Evolutionary conservation across 768 basidiomycete genomes (phyloP).

Genomic region (Trametes cingulata): DNA sequence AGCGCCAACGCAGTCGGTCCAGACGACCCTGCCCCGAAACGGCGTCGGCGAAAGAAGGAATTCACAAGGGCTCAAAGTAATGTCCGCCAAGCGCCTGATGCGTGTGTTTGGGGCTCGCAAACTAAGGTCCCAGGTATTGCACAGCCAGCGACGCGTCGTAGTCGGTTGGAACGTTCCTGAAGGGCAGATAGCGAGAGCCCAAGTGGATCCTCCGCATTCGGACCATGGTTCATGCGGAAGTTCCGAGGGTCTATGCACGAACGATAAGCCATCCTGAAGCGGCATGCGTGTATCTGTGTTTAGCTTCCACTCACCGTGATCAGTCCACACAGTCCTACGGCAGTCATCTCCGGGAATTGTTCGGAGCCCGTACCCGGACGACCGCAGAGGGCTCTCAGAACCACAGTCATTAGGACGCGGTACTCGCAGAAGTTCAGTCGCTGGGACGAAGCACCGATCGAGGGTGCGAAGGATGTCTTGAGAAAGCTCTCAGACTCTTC

Average conservation of each 20-base stretch:
- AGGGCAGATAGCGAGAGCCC: conserved; percentile 2
- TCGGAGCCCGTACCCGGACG: conserved; percentile 7
- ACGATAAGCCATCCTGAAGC: conserved; percentile 12
- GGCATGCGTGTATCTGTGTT: conserved; percentile 9
- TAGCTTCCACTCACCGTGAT: conserved; percentile 10
- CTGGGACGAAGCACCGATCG: conserved; percentile 1
- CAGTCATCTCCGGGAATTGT: conserved; percentile 10
- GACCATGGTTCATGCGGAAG: conserved; percentile 5
- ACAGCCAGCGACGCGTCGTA: conserved; percentile 5
- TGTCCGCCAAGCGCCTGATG: conserved; percentile 15
- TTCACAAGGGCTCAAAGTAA: conserved; percentile 1
- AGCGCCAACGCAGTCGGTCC: conserved; percentile 1
- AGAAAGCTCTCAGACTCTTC: background rate
- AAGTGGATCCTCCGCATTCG: conserved; percentile 15
- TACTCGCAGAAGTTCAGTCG: conserved; percentile 1
- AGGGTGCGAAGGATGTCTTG: background rate
- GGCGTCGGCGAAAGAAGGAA: conserved; percentile 8
- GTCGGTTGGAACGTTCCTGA: conserved; percentile 15
- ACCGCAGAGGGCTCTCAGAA: background rate
- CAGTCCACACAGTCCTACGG: conserved; percentile 1
- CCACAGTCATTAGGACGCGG: background rate
- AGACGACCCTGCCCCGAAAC: background rate
- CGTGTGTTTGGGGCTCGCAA: conserved; percentile 6
- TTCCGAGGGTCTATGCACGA: conserved; percentile 12
- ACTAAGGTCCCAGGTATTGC: background rate